A percentile compares a stretch with the other conserved stretches of the same genome.
Conservation (phyloP, 148 eudicot species). For the Vaccinium vitisidaea region DNA sequence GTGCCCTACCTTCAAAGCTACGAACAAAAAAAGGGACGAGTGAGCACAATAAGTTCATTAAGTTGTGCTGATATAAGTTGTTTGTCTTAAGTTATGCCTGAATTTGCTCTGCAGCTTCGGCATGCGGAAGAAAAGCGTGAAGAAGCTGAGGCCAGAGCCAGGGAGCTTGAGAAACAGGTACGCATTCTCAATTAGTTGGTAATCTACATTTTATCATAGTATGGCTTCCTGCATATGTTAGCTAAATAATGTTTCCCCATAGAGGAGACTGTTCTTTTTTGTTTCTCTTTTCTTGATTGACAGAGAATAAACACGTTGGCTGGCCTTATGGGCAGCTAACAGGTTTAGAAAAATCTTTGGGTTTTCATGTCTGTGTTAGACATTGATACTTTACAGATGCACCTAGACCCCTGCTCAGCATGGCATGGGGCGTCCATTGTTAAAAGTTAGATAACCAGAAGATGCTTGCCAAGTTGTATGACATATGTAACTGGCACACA, state of each 20-base stretch:
- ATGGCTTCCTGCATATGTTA: not conserved
- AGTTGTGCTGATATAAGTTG: not conserved
- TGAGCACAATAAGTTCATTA: not conserved
- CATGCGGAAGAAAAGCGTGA: constrained; percentile 74
- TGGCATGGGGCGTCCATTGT: not conserved
- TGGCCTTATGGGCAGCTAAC: not conserved
- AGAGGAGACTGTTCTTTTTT: not conserved
- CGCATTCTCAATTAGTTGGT: constrained; percentile 17
- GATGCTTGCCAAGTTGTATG: not conserved
- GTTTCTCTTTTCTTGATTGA: not conserved
- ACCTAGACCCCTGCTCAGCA: not conserved
- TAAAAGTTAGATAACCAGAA: not conserved
- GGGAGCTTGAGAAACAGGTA: constrained; percentile 91
- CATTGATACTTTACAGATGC: not conserved
- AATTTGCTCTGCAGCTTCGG: constrained; percentile 63
- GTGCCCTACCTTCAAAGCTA: not conserved
- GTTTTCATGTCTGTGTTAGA: not conserved
- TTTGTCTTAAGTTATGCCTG: constrained; percentile 14
- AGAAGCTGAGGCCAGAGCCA: constrained; percentile 95
- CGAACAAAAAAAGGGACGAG: not conserved
- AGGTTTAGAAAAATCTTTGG: not conserved
- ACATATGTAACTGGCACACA: not conserved
- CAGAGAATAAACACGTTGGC: not conserved
- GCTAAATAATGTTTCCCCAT: not conserved
- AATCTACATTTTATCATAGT: not conserved